Conservation (phyloP, 116 monocot genomes). For the Trichopus zeylanicus region DNA sequence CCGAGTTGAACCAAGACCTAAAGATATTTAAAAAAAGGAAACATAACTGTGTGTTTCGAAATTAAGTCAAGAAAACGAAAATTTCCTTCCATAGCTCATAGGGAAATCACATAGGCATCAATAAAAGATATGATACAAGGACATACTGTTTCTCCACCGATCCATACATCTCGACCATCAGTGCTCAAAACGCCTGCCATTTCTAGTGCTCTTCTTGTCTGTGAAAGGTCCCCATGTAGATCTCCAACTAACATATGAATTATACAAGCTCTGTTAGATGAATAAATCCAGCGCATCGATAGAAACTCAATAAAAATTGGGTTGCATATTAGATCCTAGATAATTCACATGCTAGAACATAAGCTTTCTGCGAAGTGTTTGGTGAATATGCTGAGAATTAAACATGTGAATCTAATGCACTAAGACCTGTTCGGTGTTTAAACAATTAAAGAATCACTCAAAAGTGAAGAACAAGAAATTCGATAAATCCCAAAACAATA, state of each 20-base stretch:
- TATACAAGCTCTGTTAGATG: too few relatives aligned
- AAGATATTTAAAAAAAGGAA: slow-evolving; percentile 1
- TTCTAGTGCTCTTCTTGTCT: slow-evolving; percentile 68
- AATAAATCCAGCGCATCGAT: too few relatives aligned
- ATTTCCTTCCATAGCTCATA: neutral
- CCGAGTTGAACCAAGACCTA: slow-evolving; percentile 88
- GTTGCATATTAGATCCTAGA: too few relatives aligned
- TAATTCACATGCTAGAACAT: too few relatives aligned
- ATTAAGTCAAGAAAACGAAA: neutral
- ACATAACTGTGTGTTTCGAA: too few relatives aligned
- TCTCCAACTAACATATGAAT: slow-evolving; percentile 55
- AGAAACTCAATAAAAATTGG: too few relatives aligned
- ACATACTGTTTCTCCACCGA: slow-evolving; percentile 72
- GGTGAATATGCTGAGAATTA: too few relatives aligned
- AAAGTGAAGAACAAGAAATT: too few relatives aligned
- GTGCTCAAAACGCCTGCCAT: slow-evolving; percentile 75
- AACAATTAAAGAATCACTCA: too few relatives aligned
- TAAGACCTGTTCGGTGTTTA: too few relatives aligned
- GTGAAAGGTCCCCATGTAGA: slow-evolving; percentile 76
- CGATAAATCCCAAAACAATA: too few relatives aligned
- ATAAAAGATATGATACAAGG: neutral
- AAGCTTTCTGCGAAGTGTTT: too few relatives aligned
- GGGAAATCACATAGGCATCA: neutral
- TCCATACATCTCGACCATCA: slow-evolving; percentile 69
- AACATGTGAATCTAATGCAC: neutral